These are phyloP conservation scores for Mycena latifolia DNA, from an alignment of 768 basidiomycete species.

Conservation along the genomic window DNA sequence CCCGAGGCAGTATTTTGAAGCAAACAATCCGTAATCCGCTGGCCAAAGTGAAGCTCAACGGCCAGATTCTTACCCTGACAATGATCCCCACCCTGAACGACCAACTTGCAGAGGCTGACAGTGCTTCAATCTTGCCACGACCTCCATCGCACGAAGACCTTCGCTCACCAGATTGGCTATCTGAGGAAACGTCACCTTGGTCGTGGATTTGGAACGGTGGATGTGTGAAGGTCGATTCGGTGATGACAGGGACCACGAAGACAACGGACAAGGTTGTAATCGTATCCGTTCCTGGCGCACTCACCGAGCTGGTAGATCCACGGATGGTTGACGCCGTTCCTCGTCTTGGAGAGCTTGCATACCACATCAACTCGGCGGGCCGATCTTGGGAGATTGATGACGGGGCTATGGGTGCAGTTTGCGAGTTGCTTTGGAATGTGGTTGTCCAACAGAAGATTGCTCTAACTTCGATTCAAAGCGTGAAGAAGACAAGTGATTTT, in stretches of 20 bases:
- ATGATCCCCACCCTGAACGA: no score
- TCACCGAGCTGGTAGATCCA: conserved; percentile 11
- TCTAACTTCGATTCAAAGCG: background rate
- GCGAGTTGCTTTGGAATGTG: background rate
- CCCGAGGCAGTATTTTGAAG: background rate
- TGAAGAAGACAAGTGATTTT: no score
- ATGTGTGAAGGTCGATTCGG: background rate
- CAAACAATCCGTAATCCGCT: conserved; percentile 4
- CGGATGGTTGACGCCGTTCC: conserved; percentile 9
- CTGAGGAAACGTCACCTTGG: background rate
- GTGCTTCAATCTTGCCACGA: no score
- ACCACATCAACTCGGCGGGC: no score
- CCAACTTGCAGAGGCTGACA: no score
- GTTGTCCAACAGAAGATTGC: background rate
- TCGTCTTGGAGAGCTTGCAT: conserved; percentile 4
- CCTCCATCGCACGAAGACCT: background rate
- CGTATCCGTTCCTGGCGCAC: conserved; percentile 17
- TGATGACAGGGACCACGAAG: conserved; percentile 4
- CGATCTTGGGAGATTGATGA: conserved; percentile 12
- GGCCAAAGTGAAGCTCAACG: no score
- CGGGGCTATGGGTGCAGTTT: conserved; percentile 13
- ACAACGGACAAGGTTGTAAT: conserved; percentile 16
- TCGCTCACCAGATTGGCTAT: background rate
- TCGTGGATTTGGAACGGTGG: conserved; percentile 25
- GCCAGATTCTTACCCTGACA: no score